Evolutionary conservation across 768 basidiomycete species (phyloP), one percentile per base, ranked within the genome.

Genomic region (Rhodosporidiobolus sp.): DNA sequence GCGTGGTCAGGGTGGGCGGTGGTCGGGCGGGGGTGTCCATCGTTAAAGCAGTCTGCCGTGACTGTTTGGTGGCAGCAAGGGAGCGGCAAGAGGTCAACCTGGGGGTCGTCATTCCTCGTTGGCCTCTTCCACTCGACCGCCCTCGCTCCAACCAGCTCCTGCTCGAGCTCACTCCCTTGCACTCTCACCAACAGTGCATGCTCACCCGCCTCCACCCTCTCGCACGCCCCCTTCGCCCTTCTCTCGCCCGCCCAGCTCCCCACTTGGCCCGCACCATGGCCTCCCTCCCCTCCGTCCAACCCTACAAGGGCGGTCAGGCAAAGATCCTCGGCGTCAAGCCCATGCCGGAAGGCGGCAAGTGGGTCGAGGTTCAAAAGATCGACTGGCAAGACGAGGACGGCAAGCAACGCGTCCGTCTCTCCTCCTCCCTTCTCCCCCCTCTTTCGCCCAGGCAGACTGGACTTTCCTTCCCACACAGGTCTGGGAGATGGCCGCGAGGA

Each of bases 401-500:
- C 4, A 86, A 83, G 78, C 84, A 90, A 89, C 84, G 92, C 67
- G 77, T 85, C n/a, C 34, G 55, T 56, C 55, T 20, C 11, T 56
- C 55, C 34, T 56, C 34, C 14, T 56, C 55, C n/a, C 11, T 56
- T 30, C 34, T 56, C 34, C 14, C 38, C 8, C 14, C 38, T 43
- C 38, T 56, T 28, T 6, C 34, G 16, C 32, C 34, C 55, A 32
- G 28, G 12, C 17, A 32, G 19, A 12, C 55, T 56, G 32, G 34
- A 9, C 19, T n/a, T n/a, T n/a, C 55, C 32, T 34, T 7, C 3
- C 3, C 55, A 6, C 20, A 16, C 55, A 56, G 43, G 58, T 59
- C 38, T 97, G 94, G 94, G 94, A 96, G 81, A 88, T 84, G 69
- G 94, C 94, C 17, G 88, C 91, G 77, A 85, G 94, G 49, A 90